phyloP scores from a whole-genome alignment of 257 asterid genomes.

The Dorcoceras hygrometricum region DNA sequence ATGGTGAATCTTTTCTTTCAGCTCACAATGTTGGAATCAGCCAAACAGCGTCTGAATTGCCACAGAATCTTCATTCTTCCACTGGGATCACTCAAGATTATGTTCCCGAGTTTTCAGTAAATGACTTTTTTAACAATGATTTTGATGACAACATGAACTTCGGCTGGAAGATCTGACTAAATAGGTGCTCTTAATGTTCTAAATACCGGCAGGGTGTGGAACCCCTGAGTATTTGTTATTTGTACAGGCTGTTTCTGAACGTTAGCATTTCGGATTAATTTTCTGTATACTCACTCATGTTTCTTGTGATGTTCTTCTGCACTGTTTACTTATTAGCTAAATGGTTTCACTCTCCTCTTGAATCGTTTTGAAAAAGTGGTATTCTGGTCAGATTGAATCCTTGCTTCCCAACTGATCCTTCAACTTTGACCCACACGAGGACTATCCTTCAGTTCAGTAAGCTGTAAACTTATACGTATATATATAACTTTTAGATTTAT shows the following conservation, averaged over 20 bases:
- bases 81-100: slow-evolving; percentile 60
- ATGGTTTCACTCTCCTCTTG: slow-evolving; percentile 23
- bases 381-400: too few species aligned
- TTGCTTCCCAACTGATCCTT: too few species aligned
- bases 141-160: slow-evolving; percentile 71
- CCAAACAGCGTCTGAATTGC: slow-evolving; percentile 52
- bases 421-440: too few species aligned
- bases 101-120: slow-evolving; percentile 63
- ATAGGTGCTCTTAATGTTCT: slow-evolving; percentile 19
- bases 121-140: slow-evolving; percentile 64
- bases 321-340: slow-evolving; percentile 19
- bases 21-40: slow-evolving; percentile 41
- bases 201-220: slow-evolving; percentile 13
- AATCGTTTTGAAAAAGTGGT: too few species aligned
- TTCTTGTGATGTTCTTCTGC: slow-evolving; percentile 32
- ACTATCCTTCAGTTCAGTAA: too few species aligned
- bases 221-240: slow-evolving; percentile 26
- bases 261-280: slow-evolving; percentile 1
- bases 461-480: too few species aligned
- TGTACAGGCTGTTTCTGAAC: slow-evolving; percentile 51
- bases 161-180: slow-evolving; percentile 72
- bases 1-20: slow-evolving; percentile 46
- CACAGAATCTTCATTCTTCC: slow-evolving; percentile 49
- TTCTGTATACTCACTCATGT: slow-evolving; percentile 16
- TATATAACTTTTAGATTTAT: too few species aligned